A percentile compares a stretch with the other conserved stretches of the same genome.
These are phyloP conservation scores for Talaromyces sp. DNA, from an alignment of 2,329 filamentous ascomycete genomes.

Conservation along the genomic window DNA sequence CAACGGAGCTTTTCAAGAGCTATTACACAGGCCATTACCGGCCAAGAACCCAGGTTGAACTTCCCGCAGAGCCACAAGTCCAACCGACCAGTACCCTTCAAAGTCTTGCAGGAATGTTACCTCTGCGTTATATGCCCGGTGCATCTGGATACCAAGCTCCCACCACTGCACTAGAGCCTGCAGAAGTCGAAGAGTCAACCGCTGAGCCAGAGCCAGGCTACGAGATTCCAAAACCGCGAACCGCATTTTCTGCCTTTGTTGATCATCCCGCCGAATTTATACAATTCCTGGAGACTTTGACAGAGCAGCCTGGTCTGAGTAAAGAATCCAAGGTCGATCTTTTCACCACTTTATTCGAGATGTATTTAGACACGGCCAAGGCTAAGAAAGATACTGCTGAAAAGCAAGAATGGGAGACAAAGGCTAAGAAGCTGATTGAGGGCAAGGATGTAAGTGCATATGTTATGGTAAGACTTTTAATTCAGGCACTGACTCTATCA, in stretches of 20 bases:
- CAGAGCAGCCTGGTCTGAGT: constrained; percentile 70
- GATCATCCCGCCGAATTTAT: constrained; percentile 93
- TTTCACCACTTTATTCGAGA: constrained; percentile 94
- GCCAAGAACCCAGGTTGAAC: constrained; percentile 66
- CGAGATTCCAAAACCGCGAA: constrained; percentile 77
- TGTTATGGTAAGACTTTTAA: background rate
- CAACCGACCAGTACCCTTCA: constrained; percentile 74
- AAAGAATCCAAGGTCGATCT: constrained; percentile 79
- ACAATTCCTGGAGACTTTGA: constrained; percentile 84
- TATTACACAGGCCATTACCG: constrained; percentile 89
- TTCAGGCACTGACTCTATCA: constrained; percentile 24
- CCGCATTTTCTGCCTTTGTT: constrained; percentile 94
- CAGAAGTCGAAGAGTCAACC: constrained; percentile 25
- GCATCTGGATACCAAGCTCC: constrained; percentile 48
- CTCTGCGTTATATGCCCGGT: constrained; percentile 80
- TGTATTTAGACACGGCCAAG: constrained; percentile 90
- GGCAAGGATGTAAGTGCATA: constrained; percentile 63
- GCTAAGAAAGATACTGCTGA: constrained; percentile 67
- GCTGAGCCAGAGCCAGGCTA: constrained; percentile 62
- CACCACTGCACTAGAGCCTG: constrained; percentile 29
- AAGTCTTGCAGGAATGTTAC: constrained; percentile 80
- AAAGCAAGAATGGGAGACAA: constrained; percentile 81
- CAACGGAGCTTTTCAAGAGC: constrained; percentile 86
- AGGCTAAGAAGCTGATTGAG: constrained; percentile 86
- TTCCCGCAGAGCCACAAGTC: constrained; percentile 50